Evolutionary conservation across 1,139 yeast genomes (phyloP).

Genomic region (Taphrina confusa): DNA sequence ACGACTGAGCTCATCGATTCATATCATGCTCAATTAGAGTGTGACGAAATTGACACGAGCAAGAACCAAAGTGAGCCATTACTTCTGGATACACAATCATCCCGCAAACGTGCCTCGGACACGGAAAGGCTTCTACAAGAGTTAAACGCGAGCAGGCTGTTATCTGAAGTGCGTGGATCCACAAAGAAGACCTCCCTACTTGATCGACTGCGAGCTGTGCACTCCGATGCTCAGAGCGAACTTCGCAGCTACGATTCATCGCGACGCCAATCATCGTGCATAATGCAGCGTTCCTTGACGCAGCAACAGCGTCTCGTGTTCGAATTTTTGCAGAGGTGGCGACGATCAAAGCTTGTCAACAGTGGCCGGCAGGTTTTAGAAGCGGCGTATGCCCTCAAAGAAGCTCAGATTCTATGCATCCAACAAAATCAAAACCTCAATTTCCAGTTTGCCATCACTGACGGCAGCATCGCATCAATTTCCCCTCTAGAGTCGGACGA

Average conservation of each 20-base stretch:
- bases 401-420: slow-evolving; percentile 41
- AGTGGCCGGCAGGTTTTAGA: slow-evolving; percentile 38
- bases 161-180: background rate
- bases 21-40: no score
- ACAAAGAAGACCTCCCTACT: background rate
- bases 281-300: background rate
- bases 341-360: slow-evolving; percentile 29
- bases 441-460: slow-evolving; percentile 42
- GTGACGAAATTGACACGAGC: no score
- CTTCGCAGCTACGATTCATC: background rate
- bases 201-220: slow-evolving; percentile 3
- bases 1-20: no score
- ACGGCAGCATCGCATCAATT: slow-evolving; percentile 12
- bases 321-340: slow-evolving; percentile 38
- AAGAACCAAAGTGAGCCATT: no score
- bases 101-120: slow-evolving; percentile 20
- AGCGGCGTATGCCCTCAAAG: slow-evolving; percentile 38
- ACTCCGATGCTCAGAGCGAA: background rate
- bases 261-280: background rate
- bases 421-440: slow-evolving; percentile 37
- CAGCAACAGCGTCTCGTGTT: background rate
- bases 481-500: slow-evolving; percentile 37
- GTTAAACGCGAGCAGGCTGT: slow-evolving; percentile 8
- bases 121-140: background rate
- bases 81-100: no score